Evolutionary conservation across 2,329 filamentous ascomycete species (phyloP).

Genomic region (Magnaporthiopsis incrustans): DNA sequence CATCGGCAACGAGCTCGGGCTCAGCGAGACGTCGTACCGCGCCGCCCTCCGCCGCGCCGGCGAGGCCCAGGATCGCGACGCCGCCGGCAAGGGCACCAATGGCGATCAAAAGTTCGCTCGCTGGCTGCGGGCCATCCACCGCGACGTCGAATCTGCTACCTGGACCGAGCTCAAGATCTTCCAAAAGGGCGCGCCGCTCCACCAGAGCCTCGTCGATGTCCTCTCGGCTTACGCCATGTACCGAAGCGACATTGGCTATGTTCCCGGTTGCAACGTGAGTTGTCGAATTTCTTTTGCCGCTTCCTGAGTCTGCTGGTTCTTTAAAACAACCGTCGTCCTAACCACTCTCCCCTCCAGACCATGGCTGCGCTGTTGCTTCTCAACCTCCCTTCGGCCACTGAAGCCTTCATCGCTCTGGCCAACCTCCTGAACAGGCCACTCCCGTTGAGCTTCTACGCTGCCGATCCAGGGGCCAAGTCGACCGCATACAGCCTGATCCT

Average conservation of each 20-base stretch:
- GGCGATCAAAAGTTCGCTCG: conserved; percentile 48
- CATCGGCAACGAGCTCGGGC: conserved; percentile 64
- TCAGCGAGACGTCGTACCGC: conserved; percentile 59
- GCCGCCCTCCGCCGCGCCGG: conserved; percentile 62
- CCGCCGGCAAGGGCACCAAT: conserved; percentile 38
- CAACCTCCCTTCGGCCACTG: conserved; percentile 55
- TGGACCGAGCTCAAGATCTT: conserved; percentile 71
- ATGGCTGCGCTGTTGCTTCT: conserved; percentile 67
- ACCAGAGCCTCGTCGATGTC: conserved; percentile 61
- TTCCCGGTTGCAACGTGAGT: conserved; percentile 66
- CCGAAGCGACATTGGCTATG: conserved; percentile 71
- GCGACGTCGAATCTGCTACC: conserved; percentile 55
- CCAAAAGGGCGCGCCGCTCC: conserved; percentile 55
- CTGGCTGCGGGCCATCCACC: conserved; percentile 57
- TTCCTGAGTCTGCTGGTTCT: not conserved
- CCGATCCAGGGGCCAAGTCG: conserved; percentile 59
- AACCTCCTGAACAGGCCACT: conserved; percentile 72
- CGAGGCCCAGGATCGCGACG: conserved; percentile 50
- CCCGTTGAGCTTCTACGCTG: conserved; percentile 66
- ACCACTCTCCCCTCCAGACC: conserved; percentile 35
- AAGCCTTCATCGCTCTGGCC: conserved; percentile 63
- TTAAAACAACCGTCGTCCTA: conserved; percentile 4
- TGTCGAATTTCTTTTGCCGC: too few species aligned
- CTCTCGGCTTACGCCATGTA: conserved; percentile 77
- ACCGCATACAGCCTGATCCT: conserved; percentile 64